Evolutionary conservation across 192 early-diverging fungal genomes (phyloP).

Genomic region (Backusella liffmaniae): DNA sequence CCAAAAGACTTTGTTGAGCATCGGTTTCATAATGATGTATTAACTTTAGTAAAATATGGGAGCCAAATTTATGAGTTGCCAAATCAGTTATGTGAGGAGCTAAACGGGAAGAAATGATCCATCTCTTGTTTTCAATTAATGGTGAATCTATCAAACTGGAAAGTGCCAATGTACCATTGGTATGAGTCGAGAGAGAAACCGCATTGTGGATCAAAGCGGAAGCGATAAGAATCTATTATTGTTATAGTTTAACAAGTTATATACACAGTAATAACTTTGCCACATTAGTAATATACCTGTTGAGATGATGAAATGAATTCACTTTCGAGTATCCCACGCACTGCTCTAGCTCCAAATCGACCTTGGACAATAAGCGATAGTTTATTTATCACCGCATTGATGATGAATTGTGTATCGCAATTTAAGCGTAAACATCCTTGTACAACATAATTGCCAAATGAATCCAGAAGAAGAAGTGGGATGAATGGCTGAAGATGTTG

Average conservation of each 20-base stretch:
- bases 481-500: constrained; percentile 64
- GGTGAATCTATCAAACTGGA: constrained; percentile 91
- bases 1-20: constrained; percentile 80
- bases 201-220: constrained; percentile 82
- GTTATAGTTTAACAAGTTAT: background rate
- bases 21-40: constrained; percentile 84
- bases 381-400: constrained; percentile 81
- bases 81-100: constrained; percentile 71
- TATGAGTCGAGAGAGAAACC: constrained; percentile 71
- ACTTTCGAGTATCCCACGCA: constrained; percentile 87
- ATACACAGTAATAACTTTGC: background rate
- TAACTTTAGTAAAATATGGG: constrained; percentile 76
- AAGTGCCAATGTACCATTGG: constrained; percentile 85
- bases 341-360: constrained; percentile 88
- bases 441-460: constrained; percentile 97
- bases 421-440: constrained; percentile 88
- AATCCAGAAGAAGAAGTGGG: constrained; percentile 86
- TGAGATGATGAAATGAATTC: constrained; percentile 74
- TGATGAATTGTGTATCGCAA: constrained; percentile 74
- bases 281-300: constrained; percentile 39
- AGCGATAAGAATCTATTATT: constrained; percentile 76
- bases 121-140: constrained; percentile 70
- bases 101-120: constrained; percentile 76
- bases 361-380: constrained; percentile 84
- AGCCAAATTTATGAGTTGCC: constrained; percentile 86